phyloP scores from a whole-genome alignment of 345 rosid genomes.

The Tarenaya hassleriana region DNA sequence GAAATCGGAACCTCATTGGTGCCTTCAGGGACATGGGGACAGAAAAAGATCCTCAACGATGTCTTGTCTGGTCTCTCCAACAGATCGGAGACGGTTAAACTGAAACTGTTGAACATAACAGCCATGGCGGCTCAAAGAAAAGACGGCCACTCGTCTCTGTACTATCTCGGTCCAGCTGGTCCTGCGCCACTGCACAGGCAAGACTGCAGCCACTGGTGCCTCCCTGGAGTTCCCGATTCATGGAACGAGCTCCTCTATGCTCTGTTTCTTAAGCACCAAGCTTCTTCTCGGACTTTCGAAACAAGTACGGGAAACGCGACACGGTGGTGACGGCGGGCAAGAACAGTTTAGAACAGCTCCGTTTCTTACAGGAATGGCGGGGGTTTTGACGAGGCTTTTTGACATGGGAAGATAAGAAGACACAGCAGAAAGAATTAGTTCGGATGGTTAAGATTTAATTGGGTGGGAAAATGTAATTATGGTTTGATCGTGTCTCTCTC shows the following conservation, averaged over 20 bases:
- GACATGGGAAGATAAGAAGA: no score
- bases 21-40: slow-evolving; percentile 48
- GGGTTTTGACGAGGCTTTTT: no score
- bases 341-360: slow-evolving; percentile 15
- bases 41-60: slow-evolving; percentile 32
- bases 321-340: slow-evolving; percentile 13
- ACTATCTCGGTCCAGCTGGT: slow-evolving; percentile 45
- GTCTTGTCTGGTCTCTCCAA: slow-evolving; percentile 30
- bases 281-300: slow-evolving; percentile 8
- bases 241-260: slow-evolving; percentile 34
- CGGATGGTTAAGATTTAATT: no score
- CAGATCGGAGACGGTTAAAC: slow-evolving; percentile 28
- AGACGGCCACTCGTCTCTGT: slow-evolving; percentile 70
- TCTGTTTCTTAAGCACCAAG: slow-evolving; percentile 27
- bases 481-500: no score
- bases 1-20: slow-evolving; percentile 43
- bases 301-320: slow-evolving; percentile 24
- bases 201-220: slow-evolving; percentile 93
- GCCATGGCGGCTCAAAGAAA: slow-evolving; percentile 51
- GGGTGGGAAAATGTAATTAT: no score
- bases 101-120: slow-evolving; percentile 56
- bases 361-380: neutral
- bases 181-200: slow-evolving; percentile 55
- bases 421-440: no score
- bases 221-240: slow-evolving; percentile 57